These are phyloP conservation scores for Tubosaeta brunneosetosa DNA, from an alignment of 768 basidiomycete genomes.

Conservation along the genomic window DNA sequence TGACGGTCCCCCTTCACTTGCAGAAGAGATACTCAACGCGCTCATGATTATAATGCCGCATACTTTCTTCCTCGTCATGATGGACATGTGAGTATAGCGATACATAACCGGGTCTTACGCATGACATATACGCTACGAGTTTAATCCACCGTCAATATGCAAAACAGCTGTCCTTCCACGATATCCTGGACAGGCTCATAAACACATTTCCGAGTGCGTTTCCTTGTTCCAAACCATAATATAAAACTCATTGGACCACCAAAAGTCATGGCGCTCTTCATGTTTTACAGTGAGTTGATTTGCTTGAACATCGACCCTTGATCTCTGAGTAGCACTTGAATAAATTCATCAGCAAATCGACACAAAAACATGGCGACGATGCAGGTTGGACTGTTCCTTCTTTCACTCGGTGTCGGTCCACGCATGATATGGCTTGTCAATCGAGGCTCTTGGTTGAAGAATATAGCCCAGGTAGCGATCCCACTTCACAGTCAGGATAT, in stretches of 20 bases:
- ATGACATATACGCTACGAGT: constrained; percentile 33
- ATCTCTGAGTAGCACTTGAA: constrained; percentile 1
- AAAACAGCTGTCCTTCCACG: constrained; percentile 46
- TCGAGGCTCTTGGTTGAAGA: constrained; percentile 60
- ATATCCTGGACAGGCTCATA: constrained; percentile 52
- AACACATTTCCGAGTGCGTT: constrained; percentile 70
- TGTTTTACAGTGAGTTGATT: constrained; percentile 33
- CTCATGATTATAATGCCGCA: constrained; percentile 66
- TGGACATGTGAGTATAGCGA: constrained; percentile 68
- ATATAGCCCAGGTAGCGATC: constrained; percentile 64
- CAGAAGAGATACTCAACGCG: constrained; percentile 69
- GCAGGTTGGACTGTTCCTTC: constrained; percentile 55
- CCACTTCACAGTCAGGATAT: not conserved
- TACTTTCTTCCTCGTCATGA: constrained; percentile 68
- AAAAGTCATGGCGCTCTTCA: constrained; percentile 66
- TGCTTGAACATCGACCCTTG: not conserved
- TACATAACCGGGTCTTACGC: not conserved
- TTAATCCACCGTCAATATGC: constrained; percentile 78
- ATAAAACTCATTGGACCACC: constrained; percentile 1
- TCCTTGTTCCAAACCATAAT: not conserved
- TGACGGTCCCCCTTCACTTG: constrained; percentile 40
- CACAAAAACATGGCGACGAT: constrained; percentile 52
- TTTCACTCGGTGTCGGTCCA: constrained; percentile 54
- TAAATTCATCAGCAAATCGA: constrained; percentile 43
- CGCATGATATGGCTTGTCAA: constrained; percentile 72